Percentiles rank a stretch among this genome's conserved stretches.
phyloP scores from a whole-genome alignment of 2,329 filamentous ascomycete species.

The Exophiala spinifera region DNA sequence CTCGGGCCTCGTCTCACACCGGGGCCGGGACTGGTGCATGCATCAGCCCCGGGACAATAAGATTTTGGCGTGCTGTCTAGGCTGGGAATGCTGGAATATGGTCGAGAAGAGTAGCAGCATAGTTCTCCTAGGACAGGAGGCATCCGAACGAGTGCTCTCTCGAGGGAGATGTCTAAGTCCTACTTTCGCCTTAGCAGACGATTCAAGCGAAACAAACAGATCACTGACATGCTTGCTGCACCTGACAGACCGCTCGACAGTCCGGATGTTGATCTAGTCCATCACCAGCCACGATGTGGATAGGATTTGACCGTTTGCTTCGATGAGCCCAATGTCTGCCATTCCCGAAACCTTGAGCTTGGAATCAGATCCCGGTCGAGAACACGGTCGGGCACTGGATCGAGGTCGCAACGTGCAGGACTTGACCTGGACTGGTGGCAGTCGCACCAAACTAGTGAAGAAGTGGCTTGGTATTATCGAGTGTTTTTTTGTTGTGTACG shows the following conservation, averaged over 20 bases:
- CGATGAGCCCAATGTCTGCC: too few species aligned
- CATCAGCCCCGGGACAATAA: background rate
- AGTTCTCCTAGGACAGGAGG: background rate
- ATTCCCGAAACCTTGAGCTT: too few species aligned
- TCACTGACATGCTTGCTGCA: background rate
- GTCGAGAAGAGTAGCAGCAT: background rate
- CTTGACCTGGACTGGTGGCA: too few species aligned
- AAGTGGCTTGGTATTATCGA: too few species aligned
- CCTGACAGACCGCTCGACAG: background rate
- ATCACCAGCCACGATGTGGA: background rate
- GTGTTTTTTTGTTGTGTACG: too few species aligned
- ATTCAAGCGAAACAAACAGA: background rate
- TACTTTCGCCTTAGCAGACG: background rate
- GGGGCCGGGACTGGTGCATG: constrained; percentile 1
- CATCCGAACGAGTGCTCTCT: background rate
- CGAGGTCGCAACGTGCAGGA: too few species aligned
- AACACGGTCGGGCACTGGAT: too few species aligned
- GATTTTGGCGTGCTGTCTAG: background rate
- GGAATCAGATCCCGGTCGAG: too few species aligned
- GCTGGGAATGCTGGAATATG: background rate
- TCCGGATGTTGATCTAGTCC: background rate
- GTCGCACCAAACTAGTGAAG: too few species aligned
- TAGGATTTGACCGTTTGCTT: background rate
- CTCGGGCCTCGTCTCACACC: constrained; percentile 4
- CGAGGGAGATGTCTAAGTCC: background rate